Conservation (phyloP, 2,329 filamentous ascomycete genomes). For the Madurella fahalii region DNA sequence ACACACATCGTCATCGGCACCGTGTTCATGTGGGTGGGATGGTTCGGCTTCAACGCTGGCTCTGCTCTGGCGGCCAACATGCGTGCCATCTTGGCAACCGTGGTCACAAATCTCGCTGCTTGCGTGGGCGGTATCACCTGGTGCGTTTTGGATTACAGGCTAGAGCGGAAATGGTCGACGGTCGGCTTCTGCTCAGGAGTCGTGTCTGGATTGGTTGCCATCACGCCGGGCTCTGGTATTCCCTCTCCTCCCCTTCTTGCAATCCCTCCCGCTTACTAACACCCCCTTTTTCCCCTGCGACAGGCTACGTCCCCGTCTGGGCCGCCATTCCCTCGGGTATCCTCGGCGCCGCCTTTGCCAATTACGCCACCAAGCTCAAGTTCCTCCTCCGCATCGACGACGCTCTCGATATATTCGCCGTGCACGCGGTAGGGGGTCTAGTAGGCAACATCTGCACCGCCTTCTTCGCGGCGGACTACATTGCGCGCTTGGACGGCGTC, state of each 20-base stretch:
- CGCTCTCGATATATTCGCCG: slow-evolving; percentile 83
- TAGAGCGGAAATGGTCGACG: slow-evolving; percentile 88
- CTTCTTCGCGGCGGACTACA: slow-evolving; percentile 81
- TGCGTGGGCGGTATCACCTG: slow-evolving; percentile 82
- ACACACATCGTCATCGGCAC: slow-evolving; percentile 90
- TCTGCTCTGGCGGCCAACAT: slow-evolving; percentile 77
- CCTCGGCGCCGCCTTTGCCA: slow-evolving; percentile 71
- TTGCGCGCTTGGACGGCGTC: slow-evolving; percentile 72
- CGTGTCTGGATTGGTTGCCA: slow-evolving; percentile 79
- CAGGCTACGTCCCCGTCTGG: slow-evolving; percentile 75
- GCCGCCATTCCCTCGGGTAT: slow-evolving; percentile 75
- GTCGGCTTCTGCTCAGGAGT: slow-evolving; percentile 92
- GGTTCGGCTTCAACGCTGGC: slow-evolving; percentile 93
- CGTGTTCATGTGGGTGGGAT: slow-evolving; percentile 91
- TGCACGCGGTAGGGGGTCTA: slow-evolving; percentile 72
- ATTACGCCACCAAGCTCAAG: slow-evolving; percentile 89
- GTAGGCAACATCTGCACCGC: slow-evolving; percentile 76
- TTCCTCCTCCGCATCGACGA: slow-evolving; percentile 78
- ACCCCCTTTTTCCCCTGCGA: not conserved
- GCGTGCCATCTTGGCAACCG: slow-evolving; percentile 78
- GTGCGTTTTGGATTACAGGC: slow-evolving; percentile 83
- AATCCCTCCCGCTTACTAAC: not conserved
- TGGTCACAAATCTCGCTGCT: slow-evolving; percentile 82
- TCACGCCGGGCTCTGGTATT: slow-evolving; percentile 77
- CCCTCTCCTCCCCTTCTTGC: not conserved